Conservation (phyloP, 2,329 filamentous ascomycete species). For the Amylocarpus encephaloides region DNA sequence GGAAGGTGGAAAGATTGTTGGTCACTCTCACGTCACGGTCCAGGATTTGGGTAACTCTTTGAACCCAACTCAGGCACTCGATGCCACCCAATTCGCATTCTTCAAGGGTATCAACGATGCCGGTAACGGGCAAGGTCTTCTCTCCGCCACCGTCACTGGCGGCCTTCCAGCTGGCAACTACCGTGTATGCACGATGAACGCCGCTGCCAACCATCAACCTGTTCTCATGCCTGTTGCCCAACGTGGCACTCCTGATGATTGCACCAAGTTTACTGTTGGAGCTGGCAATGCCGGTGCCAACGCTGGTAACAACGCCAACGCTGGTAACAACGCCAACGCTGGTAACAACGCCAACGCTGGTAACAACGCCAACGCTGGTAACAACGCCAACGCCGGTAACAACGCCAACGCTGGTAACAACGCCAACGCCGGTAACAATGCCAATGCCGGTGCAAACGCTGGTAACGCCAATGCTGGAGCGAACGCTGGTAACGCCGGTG, state of each 20-base stretch:
- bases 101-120: conserved; percentile 39
- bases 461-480: conserved; percentile 5
- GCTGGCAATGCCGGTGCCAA: conserved; percentile 15
- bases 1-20: conserved; percentile 32
- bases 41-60: conserved; percentile 33
- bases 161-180: conserved; percentile 39
- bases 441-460: background rate
- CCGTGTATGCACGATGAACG: conserved; percentile 39
- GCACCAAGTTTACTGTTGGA: conserved; percentile 37
- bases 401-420: background rate
- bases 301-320: background rate
- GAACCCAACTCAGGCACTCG: conserved; percentile 27
- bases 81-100: conserved; percentile 33
- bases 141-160: conserved; percentile 33
- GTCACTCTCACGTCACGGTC: conserved; percentile 36
- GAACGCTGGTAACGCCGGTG: conserved; percentile 30
- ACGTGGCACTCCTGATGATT: conserved; percentile 41
- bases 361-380: background rate
- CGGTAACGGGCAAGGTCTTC: conserved; percentile 35
- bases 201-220: conserved; percentile 38
- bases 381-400: background rate
- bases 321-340: background rate
- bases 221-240: conserved; percentile 40
- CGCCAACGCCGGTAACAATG: background rate
- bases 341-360: conserved; percentile 8